A percentile compares a stretch with the other conserved stretches of the same genome.
phyloP scores from a whole-genome alignment of 2,329 filamentous ascomycete genomes.

The Knufia fluminis region DNA sequence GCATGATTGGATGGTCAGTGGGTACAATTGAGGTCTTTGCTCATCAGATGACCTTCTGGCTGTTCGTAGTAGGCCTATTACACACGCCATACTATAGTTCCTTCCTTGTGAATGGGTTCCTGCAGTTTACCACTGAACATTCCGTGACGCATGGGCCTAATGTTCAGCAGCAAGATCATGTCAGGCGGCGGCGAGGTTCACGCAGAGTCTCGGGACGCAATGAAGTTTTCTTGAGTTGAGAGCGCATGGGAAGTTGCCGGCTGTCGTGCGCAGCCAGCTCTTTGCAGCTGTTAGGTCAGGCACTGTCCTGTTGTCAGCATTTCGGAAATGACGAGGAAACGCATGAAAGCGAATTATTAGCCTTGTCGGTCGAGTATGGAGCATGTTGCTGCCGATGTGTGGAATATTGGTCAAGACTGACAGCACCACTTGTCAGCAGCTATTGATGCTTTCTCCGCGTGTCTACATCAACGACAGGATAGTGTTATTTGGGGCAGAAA shows the following conservation, averaged over 20 bases:
- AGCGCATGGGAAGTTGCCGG: neutral
- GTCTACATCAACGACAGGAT: neutral
- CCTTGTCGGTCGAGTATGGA: neutral
- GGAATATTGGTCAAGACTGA: neutral
- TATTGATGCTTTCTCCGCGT: too few species aligned
- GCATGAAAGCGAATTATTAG: neutral
- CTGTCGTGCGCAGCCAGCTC: neutral
- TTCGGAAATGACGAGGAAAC: neutral
- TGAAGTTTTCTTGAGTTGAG: neutral
- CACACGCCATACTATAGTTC: neutral
- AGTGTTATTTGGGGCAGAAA: too few species aligned
- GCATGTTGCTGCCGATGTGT: neutral
- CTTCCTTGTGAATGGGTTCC: neutral
- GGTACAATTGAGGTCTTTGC: too few species aligned
- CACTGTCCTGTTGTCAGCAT: neutral
- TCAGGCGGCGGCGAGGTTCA: neutral
- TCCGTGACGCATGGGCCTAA: neutral
- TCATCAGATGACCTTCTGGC: conserved; percentile 7
- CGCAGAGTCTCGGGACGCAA: neutral
- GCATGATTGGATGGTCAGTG: conserved; percentile 8
- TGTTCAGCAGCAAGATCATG: neutral
- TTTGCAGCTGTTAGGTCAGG: neutral
- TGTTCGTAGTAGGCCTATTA: neutral
- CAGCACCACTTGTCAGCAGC: too few species aligned
- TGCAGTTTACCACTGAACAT: neutral